A percentile compares a stretch with the other conserved stretches of the same genome.
These are phyloP conservation scores for Sporobolomyces pararoseus DNA, from an alignment of 768 basidiomycete genomes.

Conservation along the genomic window DNA sequence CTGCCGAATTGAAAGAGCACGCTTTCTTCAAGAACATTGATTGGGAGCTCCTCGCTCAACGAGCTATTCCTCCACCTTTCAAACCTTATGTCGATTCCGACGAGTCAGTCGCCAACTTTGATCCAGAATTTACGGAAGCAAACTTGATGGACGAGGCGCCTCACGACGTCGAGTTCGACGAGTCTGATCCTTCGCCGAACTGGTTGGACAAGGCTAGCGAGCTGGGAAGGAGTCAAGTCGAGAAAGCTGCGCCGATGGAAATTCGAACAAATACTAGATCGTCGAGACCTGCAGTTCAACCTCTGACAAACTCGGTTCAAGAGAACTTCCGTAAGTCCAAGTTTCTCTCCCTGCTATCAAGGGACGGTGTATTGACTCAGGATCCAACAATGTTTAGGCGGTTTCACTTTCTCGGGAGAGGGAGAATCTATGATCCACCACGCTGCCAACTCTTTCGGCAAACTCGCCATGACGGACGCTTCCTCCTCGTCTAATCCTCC, in stretches of 20 bases:
- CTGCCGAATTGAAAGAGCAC: constrained; percentile 92
- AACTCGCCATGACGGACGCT: constrained; percentile 22
- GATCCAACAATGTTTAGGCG: constrained; percentile 17
- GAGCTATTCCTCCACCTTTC: constrained; percentile 93
- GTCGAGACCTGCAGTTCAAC: constrained; percentile 10
- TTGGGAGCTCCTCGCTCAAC: constrained; percentile 78
- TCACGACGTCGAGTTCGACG: constrained; percentile 39
- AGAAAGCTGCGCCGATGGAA: constrained; percentile 32
- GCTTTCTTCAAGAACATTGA: constrained; percentile 88
- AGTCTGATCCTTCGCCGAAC: constrained; percentile 31
- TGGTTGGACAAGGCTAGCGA: constrained; percentile 35
- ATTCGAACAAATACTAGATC: constrained; percentile 19
- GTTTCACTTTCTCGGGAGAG: constrained; percentile 41
- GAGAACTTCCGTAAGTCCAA: constrained; percentile 41
- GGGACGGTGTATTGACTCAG: neutral
- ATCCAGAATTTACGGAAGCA: constrained; percentile 94
- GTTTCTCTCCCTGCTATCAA: neutral
- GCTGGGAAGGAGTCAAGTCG: constrained; percentile 5
- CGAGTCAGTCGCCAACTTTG: constrained; percentile 96
- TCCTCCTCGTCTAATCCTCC: neutral
- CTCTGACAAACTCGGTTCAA: constrained; percentile 35
- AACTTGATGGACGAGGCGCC: constrained; percentile 57
- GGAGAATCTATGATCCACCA: constrained; percentile 35
- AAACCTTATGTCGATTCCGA: constrained; percentile 97
- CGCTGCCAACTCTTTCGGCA: constrained; percentile 24